Conservation (phyloP, 257 asterid genomes). For the Solanum chmielewskii region DNA sequence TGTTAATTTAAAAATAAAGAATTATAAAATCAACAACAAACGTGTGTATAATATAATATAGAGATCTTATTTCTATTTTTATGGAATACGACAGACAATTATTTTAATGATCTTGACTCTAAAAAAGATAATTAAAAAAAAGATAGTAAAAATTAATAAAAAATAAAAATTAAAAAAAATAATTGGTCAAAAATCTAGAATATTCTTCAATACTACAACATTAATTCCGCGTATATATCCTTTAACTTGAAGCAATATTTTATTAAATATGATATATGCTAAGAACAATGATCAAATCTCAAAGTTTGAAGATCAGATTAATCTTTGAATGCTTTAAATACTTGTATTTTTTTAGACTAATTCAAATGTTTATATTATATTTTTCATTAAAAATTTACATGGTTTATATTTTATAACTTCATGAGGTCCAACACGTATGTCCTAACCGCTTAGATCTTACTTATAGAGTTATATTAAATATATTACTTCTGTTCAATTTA, state of each 20-base stretch:
- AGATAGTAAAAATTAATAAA: no score
- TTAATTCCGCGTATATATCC: not conserved
- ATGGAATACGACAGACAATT: not conserved
- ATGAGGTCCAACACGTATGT: not conserved
- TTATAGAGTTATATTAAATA: no score
- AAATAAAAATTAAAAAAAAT: no score
- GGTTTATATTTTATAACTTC: not conserved
- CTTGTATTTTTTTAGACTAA: not conserved
- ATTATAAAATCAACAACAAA: not conserved
- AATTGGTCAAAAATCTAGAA: not conserved
- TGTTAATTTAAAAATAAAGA: not conserved
- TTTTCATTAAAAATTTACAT: no score
- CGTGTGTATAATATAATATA: not conserved
- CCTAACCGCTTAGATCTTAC: rapidly evolving
- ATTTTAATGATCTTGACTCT: not conserved
- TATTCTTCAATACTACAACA: not conserved
- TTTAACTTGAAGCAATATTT: not conserved
- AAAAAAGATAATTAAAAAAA: not conserved
- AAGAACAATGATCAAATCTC: slow-evolving; percentile 22
- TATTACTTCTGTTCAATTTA: no score
- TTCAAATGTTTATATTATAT: not conserved
- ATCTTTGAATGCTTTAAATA: no score
- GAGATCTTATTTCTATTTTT: not conserved
- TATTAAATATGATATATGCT: slow-evolving; percentile 6
- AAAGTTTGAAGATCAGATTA: slow-evolving; percentile 18